phyloP scores from a whole-genome alignment of 805 yeast species.

The Ogataea minuta region DNA sequence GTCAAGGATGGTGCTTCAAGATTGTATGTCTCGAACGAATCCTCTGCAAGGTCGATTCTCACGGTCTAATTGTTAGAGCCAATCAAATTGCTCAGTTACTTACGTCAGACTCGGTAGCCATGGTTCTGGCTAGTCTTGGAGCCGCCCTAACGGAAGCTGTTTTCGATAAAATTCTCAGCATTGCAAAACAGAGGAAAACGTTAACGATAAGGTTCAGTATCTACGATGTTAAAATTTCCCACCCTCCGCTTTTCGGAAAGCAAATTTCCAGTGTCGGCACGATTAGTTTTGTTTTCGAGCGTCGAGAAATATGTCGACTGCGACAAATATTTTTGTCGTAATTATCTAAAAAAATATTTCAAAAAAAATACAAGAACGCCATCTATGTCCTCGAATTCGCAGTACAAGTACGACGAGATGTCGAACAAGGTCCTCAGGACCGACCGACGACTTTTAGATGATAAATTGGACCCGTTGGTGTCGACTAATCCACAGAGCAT shows the following conservation, averaged over 20 bases:
- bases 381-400: slow-evolving; percentile 13
- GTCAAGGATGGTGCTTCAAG: slow-evolving; percentile 67
- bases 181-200: slow-evolving; percentile 2
- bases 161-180: slow-evolving; percentile 11
- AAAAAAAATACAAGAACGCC: neutral
- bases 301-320: slow-evolving; percentile 2
- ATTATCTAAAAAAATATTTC: slow-evolving; percentile 4
- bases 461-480: slow-evolving; percentile 40
- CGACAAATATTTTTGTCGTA: slow-evolving; percentile 3
- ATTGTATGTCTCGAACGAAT: slow-evolving; percentile 83
- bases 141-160: slow-evolving; percentile 8
- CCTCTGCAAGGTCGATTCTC: slow-evolving; percentile 64
- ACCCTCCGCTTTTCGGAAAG: slow-evolving; percentile 18
- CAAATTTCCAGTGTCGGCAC: slow-evolving; percentile 19
- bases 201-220: slow-evolving; percentile 7
- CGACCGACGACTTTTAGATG: slow-evolving; percentile 51
- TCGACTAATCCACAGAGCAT: slow-evolving; percentile 71
- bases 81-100: slow-evolving; percentile 11
- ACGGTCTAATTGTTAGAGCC: slow-evolving; percentile 25
- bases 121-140: slow-evolving; percentile 27
- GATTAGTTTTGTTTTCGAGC: slow-evolving; percentile 2
- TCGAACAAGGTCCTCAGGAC: slow-evolving; percentile 68
- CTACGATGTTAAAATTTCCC: slow-evolving; percentile 8
- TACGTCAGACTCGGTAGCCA: slow-evolving; percentile 34
- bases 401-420: slow-evolving; percentile 68